These are phyloP conservation scores for Sungouiozyma intestinalis DNA, from an alignment of 805 yeast species.

Conservation along the genomic window DNA sequence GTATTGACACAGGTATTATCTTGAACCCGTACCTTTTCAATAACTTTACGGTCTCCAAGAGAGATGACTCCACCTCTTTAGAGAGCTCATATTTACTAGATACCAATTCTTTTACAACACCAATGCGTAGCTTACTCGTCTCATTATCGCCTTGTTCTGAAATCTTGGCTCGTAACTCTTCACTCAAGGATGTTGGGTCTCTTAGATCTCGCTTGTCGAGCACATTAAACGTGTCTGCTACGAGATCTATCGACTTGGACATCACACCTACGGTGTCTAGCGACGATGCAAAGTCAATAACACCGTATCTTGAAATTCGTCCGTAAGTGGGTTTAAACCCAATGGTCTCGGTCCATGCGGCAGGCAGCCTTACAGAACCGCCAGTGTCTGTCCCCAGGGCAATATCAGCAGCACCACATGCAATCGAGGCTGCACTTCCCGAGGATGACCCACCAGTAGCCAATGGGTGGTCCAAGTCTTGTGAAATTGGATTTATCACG, in stretches of 20 bases:
- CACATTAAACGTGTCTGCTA: slow-evolving; percentile 41
- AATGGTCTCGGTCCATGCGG: slow-evolving; percentile 68
- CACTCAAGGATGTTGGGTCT: slow-evolving; percentile 66
- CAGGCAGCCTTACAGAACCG: slow-evolving; percentile 89
- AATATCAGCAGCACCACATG: slow-evolving; percentile 51
- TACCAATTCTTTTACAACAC: slow-evolving; percentile 61
- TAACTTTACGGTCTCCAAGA: slow-evolving; percentile 36
- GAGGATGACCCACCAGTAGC: slow-evolving; percentile 88
- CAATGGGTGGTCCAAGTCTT: slow-evolving; percentile 27
- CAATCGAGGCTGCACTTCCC: slow-evolving; percentile 90
- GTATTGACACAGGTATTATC: slow-evolving; percentile 57
- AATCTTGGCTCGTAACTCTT: slow-evolving; percentile 25
- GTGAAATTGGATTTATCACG: slow-evolving; percentile 43
- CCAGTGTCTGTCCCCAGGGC: slow-evolving; percentile 96
- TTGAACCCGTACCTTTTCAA: slow-evolving; percentile 40
- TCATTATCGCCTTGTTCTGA: slow-evolving; percentile 3
- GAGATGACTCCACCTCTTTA: slow-evolving; percentile 34
- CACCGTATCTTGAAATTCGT: slow-evolving; percentile 83
- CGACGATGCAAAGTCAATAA: slow-evolving; percentile 85
- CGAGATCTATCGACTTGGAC: slow-evolving; percentile 36
- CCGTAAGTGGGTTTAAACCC: slow-evolving; percentile 97
- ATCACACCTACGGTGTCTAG: slow-evolving; percentile 89
- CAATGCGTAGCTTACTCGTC: slow-evolving; percentile 39
- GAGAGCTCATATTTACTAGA: slow-evolving; percentile 40
- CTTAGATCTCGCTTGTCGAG: slow-evolving; percentile 54